These are phyloP conservation scores for Cryptococcus sp. DNA, from an alignment of 1,284 basidiomycete genomes.

Conservation along the genomic window DNA sequence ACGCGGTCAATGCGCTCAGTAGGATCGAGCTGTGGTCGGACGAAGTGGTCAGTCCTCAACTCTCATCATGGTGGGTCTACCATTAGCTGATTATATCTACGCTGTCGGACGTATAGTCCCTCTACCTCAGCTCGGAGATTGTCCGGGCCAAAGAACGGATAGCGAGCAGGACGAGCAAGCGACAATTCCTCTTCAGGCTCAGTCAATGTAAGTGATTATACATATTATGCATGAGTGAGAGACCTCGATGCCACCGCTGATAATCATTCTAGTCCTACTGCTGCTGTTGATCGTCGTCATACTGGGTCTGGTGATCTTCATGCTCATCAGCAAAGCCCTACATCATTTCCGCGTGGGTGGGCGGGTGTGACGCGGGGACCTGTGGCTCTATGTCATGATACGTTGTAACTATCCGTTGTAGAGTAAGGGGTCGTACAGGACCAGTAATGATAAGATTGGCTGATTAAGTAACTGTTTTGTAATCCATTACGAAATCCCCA, in stretches of 20 bases:
- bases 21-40: slow-evolving; percentile 43
- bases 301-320: not conserved
- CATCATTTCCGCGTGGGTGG: no score
- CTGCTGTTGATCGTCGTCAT: not conserved
- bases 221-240: not conserved
- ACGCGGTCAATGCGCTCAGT: slow-evolving; percentile 30
- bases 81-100: not conserved
- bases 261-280: not conserved
- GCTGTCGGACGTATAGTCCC: slow-evolving; percentile 14
- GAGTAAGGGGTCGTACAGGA: no score
- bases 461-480: no score
- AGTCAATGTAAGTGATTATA: not conserved
- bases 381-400: no score
- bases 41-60: slow-evolving; percentile 34
- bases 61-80: not conserved
- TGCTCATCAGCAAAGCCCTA: not conserved
- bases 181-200: slow-evolving; percentile 1
- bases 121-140: slow-evolving; percentile 31
- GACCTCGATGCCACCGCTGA: no score
- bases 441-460: no score
- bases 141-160: slow-evolving; percentile 22
- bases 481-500: no score
- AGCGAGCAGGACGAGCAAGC: slow-evolving; percentile 10
- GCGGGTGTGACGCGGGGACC: no score
- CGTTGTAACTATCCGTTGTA: no score